Conservation (phyloP, 805 yeast genomes). For the Brettanomyces sp. region DNA sequence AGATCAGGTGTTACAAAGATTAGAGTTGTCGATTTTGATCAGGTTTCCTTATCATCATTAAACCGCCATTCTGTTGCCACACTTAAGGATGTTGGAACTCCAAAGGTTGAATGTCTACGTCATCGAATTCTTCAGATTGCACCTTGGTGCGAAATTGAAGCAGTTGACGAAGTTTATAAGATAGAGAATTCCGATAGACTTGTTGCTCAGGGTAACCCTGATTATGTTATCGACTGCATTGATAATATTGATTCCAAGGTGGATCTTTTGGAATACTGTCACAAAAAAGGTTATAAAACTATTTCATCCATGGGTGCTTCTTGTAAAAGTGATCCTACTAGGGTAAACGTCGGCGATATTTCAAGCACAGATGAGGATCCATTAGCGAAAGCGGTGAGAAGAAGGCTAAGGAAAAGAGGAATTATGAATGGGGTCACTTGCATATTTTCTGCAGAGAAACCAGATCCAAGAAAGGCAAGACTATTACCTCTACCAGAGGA, state of each 20-base stretch:
- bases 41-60: constrained; percentile 82
- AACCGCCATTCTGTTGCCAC: constrained; percentile 94
- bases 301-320: constrained; percentile 97
- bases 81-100: constrained; percentile 82
- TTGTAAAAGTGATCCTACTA: constrained; percentile 88
- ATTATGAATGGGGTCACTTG: constrained; percentile 71
- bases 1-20: constrained; percentile 82
- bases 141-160: constrained; percentile 89
- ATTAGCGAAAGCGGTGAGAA: constrained; percentile 75
- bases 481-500: constrained; percentile 78
- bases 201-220: constrained; percentile 46
- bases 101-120: constrained; percentile 78
- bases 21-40: constrained; percentile 88
- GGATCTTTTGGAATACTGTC: constrained; percentile 71
- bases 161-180: constrained; percentile 71
- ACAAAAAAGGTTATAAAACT: constrained; percentile 51
- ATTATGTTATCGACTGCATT: constrained; percentile 86
- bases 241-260: constrained; percentile 97
- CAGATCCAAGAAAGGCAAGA: constrained; percentile 89
- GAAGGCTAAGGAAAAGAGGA: constrained; percentile 74
- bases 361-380: constrained; percentile 92
- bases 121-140: constrained; percentile 64
- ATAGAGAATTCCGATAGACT: constrained; percentile 55
- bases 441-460: constrained; percentile 91
- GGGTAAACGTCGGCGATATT: constrained; percentile 83